Conservation (phyloP, 106 monocot genomes). For the Allium sativum region DNA sequence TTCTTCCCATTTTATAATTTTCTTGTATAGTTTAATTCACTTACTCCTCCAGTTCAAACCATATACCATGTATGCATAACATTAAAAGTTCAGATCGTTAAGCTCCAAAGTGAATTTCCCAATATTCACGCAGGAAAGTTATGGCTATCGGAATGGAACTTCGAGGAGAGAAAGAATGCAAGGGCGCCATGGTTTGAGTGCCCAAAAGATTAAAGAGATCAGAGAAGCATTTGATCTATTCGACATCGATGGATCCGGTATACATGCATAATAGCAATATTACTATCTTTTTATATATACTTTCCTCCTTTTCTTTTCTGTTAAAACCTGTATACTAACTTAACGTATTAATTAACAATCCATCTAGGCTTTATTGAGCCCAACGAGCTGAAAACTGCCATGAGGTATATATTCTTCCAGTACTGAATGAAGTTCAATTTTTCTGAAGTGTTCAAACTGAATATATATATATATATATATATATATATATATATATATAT, state of each 20-base stretch:
- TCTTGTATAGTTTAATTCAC: no score
- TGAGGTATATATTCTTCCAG: constrained; percentile 58
- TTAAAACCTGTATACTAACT: background rate
- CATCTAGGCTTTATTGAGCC: constrained; percentile 73
- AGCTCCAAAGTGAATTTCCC: background rate
- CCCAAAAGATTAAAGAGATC: constrained; percentile 74
- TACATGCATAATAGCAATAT: no score
- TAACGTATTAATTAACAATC: background rate
- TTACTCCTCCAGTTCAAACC: no score
- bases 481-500: no score
- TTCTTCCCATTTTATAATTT: no score
- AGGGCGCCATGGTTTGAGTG: constrained; percentile 36
- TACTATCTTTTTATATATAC: background rate
- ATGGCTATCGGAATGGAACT: constrained; percentile 1
- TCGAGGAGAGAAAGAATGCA: constrained; percentile 43
- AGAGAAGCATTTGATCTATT: constrained; percentile 91
- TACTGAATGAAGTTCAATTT: background rate
- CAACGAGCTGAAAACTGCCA: constrained; percentile 82
- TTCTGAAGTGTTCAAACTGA: background rate
- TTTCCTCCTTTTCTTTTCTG: background rate
- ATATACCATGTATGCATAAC: no score
- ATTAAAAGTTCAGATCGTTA: no score
- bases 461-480: no score
- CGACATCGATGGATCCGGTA: constrained; percentile 96
- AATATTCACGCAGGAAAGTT: constrained; percentile 21